Percentiles rank a stretch among this genome's conserved stretches.
Conservation (phyloP, 2,329 filamentous ascomycete species). For the Diaporthe citri region DNA sequence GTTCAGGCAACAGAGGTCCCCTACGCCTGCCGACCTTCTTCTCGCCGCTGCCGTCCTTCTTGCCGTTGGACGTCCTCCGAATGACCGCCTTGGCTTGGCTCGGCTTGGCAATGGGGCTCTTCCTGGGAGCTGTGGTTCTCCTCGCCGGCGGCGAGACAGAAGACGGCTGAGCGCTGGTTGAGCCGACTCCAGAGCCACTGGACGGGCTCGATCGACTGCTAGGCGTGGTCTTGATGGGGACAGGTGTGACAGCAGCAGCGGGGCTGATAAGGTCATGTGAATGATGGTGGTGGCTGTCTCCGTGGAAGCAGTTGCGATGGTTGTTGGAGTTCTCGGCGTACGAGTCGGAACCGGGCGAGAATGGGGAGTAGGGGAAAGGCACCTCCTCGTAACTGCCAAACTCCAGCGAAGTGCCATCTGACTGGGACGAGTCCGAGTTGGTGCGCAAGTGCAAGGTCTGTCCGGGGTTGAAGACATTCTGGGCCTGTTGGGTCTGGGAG, state of each 20-base stretch:
- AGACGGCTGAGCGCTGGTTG: conserved; percentile 64
- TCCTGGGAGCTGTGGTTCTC: conserved; percentile 77
- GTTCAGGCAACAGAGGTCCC: conserved; percentile 90
- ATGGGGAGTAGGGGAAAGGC: conserved; percentile 79
- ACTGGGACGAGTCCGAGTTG: conserved; percentile 85
- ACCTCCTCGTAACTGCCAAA: conserved; percentile 87
- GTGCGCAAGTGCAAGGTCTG: conserved; percentile 91
- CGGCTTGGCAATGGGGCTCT: conserved; percentile 84
- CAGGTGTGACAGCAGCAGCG: conserved; percentile 74
- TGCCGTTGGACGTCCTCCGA: conserved; percentile 80
- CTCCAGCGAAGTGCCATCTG: conserved; percentile 76
- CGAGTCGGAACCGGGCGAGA: conserved; percentile 85
- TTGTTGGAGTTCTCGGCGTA: conserved; percentile 71
- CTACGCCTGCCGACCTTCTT: conserved; percentile 94
- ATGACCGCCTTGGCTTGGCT: conserved; percentile 79
- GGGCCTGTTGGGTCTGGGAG: conserved; percentile 65
- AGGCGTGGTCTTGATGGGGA: conserved; percentile 76
- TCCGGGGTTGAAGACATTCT: conserved; percentile 88
- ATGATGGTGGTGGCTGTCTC: conserved; percentile 63
- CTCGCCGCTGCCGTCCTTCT: conserved; percentile 83
- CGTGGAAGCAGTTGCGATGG: conserved; percentile 73
- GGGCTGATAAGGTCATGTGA: conserved; percentile 73
- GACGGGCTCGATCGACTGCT: conserved; percentile 71
- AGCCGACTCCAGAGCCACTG: conserved; percentile 70
- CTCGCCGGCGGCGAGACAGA: conserved; percentile 74